Evolutionary conservation across 495 filamentous ascomycete genomes (phyloP).

Genomic region (Hyaloscypha variabilis): DNA sequence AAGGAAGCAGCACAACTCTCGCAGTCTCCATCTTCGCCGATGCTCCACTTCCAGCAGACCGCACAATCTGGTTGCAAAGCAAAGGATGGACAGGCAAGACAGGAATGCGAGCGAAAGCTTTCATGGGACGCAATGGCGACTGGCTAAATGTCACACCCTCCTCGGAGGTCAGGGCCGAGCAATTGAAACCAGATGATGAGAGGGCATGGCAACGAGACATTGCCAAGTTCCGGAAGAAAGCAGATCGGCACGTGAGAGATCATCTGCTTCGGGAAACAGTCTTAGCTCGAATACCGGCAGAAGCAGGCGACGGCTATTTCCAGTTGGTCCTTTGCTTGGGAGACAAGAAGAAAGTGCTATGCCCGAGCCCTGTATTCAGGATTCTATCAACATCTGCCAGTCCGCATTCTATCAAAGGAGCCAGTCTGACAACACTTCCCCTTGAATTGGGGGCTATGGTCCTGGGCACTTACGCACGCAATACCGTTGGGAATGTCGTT

Average conservation of each 20-base stretch:
- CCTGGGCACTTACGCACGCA: conserved; percentile 52
- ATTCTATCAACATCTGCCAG: conserved; percentile 61
- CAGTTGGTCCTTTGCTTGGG: conserved; percentile 63
- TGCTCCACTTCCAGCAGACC: conserved; percentile 54
- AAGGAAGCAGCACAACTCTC: conserved; percentile 62
- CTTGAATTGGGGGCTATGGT: conserved; percentile 65
- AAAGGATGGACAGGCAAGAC: conserved; percentile 69
- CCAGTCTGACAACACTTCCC: conserved; percentile 63
- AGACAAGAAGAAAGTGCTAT: conserved; percentile 54
- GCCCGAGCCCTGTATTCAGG: conserved; percentile 65
- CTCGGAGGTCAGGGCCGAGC: conserved; percentile 43
- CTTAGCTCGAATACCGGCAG: conserved; percentile 63
- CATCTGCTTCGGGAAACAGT: conserved; percentile 62
- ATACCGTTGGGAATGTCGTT: conserved; percentile 47
- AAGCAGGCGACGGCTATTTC: conserved; percentile 67
- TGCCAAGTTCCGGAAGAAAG: conserved; percentile 56
- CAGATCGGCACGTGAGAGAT: conserved; percentile 39
- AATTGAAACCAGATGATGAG: conserved; percentile 53
- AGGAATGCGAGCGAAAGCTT: conserved; percentile 65
- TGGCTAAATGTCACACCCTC: conserved; percentile 70
- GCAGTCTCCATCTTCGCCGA: conserved; percentile 64
- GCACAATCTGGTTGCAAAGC: conserved; percentile 66
- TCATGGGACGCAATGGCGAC: conserved; percentile 53
- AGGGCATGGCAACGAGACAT: conserved; percentile 71
- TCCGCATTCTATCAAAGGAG: conserved; percentile 62